Conservation (phyloP, 441 rosid species). For the Geranium incanum region DNA sequence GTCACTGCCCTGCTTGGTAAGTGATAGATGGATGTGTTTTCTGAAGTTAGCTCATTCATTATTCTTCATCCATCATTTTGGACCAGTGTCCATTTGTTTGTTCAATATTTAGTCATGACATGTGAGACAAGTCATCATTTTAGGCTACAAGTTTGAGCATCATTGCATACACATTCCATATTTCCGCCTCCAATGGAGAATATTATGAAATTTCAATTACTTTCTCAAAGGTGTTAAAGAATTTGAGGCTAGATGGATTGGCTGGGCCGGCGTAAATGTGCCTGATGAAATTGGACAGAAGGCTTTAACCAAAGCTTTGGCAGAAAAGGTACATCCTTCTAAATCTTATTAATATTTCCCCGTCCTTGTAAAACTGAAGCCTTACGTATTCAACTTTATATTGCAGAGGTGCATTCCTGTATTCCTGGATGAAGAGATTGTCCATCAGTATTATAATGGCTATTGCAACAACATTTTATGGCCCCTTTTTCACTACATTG, state of each 20-base stretch:
- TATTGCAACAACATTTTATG: constrained; percentile 97
- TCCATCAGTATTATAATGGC: constrained; percentile 96
- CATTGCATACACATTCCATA: constrained; percentile 7
- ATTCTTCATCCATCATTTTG: neutral
- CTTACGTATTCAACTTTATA: neutral
- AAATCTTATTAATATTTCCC: neutral
- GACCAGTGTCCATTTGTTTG: neutral
- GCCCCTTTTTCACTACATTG: constrained; percentile 97
- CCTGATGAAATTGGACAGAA: constrained; percentile 91
- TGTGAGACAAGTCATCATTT: constrained; percentile 32
- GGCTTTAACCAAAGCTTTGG: constrained; percentile 85
- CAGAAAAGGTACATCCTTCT: constrained; percentile 59
- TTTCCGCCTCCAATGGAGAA: constrained; percentile 19
- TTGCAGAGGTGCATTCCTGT: constrained; percentile 96
- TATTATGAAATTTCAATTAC: constrained; percentile 30
- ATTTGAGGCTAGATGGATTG: constrained; percentile 97
- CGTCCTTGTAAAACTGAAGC: neutral
- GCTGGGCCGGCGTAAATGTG: constrained; percentile 99
- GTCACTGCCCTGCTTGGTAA: constrained; percentile 69
- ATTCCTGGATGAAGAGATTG: constrained; percentile 97
- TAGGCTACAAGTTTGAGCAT: neutral
- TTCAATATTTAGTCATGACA: neutral
- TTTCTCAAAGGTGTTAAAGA: constrained; percentile 76
- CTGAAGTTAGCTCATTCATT: neutral
- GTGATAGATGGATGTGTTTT: neutral